Evolutionary conservation across 805 yeast genomes (phyloP).

Genomic region (Cyberlindnera maritima): DNA sequence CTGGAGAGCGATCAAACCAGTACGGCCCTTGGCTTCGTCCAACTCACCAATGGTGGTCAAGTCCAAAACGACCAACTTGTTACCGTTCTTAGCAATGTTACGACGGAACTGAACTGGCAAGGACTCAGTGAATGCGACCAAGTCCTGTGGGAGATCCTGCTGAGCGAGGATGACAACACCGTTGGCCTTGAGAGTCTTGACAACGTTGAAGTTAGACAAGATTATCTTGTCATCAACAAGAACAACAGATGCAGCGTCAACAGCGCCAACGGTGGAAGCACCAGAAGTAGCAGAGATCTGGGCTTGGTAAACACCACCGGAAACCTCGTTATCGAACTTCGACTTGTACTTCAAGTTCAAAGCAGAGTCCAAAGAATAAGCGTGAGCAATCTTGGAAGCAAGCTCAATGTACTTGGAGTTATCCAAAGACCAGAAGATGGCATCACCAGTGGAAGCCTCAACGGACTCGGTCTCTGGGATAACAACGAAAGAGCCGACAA

Average conservation of each 20-base stretch:
- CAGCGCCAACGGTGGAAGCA: slow-evolving; percentile 24
- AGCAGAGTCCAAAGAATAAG: slow-evolving; percentile 59
- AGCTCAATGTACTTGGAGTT: slow-evolving; percentile 51
- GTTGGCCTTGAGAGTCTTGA: slow-evolving; percentile 52
- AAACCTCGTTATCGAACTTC: slow-evolving; percentile 66
- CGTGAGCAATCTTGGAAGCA: slow-evolving; percentile 64
- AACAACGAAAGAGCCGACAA: slow-evolving; percentile 42
- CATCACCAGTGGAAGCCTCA: slow-evolving; percentile 27
- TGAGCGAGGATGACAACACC: slow-evolving; percentile 51
- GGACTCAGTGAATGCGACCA: slow-evolving; percentile 46
- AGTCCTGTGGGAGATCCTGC: slow-evolving; percentile 37
- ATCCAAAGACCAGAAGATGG: slow-evolving; percentile 69
- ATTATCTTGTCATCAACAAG: slow-evolving; percentile 60
- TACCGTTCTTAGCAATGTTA: slow-evolving; percentile 48
- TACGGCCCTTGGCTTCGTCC: slow-evolving; percentile 72
- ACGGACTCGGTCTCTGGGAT: slow-evolving; percentile 22
- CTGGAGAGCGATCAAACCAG: slow-evolving; percentile 71
- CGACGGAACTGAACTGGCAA: slow-evolving; percentile 55
- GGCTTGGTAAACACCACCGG: slow-evolving; percentile 75
- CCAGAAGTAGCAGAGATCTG: slow-evolving; percentile 34
- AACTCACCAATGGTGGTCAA: slow-evolving; percentile 59
- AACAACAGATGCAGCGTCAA: slow-evolving; percentile 62
- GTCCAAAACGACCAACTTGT: slow-evolving; percentile 58
- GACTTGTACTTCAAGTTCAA: slow-evolving; percentile 57
- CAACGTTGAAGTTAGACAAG: slow-evolving; percentile 57